Evolutionary conservation across 805 yeast species (phyloP).

Genomic region (Candida cerambycidarum): DNA sequence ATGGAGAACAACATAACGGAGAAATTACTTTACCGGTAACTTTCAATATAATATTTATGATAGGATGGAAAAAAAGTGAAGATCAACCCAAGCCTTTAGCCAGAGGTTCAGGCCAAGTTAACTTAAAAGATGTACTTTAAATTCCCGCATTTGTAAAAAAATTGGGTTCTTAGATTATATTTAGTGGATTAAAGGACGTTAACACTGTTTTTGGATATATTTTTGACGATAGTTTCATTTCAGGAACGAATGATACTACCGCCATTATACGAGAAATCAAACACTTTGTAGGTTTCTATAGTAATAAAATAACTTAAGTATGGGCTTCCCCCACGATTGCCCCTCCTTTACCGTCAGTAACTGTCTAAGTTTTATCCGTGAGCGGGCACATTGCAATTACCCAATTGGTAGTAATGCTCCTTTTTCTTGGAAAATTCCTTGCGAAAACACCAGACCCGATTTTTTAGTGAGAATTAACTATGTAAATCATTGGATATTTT

Average conservation of each 20-base stretch:
- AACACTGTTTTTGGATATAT: neutral
- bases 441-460: neutral
- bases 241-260: neutral
- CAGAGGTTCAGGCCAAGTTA: slow-evolving; percentile 71
- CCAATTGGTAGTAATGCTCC: slow-evolving; percentile 2
- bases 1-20: slow-evolving; percentile 60
- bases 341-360: neutral
- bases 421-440: neutral
- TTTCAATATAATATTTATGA: slow-evolving; percentile 74
- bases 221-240: neutral
- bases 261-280: neutral
- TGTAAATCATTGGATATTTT: neutral
- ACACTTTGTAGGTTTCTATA: too few species aligned
- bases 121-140: slow-evolving; percentile 58
- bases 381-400: neutral
- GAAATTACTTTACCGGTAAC: slow-evolving; percentile 68
- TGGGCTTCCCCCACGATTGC: slow-evolving; percentile 7
- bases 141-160: neutral
- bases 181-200: neutral
- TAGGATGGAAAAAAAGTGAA: slow-evolving; percentile 82
- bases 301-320: neutral
- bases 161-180: too few species aligned
- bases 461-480: neutral
- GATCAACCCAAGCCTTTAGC: slow-evolving; percentile 69
- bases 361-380: neutral